These are phyloP conservation scores for Cystofilobasidium bisporidii DNA, from an alignment of 768 basidiomycete genomes.

Conservation along the genomic window DNA sequence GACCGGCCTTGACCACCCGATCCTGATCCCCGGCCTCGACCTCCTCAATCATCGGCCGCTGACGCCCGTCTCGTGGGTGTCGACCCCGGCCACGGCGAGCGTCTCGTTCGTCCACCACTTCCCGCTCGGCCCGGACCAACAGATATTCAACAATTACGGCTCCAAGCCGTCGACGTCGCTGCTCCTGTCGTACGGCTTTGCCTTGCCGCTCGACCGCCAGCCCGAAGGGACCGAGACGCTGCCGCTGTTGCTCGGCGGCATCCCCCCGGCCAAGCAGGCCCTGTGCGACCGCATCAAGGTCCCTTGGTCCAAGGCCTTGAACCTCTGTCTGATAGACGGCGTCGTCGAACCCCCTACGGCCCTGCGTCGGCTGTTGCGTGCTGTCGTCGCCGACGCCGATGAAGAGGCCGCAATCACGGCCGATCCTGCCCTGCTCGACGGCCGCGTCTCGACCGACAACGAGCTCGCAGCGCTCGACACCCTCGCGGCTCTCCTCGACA, in stretches of 20 bases:
- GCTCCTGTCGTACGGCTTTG: constrained; percentile 85
- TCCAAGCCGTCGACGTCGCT: constrained; percentile 82
- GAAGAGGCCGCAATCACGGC: constrained; percentile 18
- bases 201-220: constrained; percentile 65
- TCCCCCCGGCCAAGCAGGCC: constrained; percentile 38
- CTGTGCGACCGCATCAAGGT: constrained; percentile 38
- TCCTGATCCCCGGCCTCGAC: constrained; percentile 81
- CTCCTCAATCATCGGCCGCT: constrained; percentile 54
- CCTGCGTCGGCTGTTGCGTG: constrained; percentile 38
- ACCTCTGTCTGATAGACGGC: constrained; percentile 31
- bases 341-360: constrained; percentile 35
- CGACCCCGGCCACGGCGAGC: constrained; percentile 28
- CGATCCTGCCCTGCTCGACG: constrained; percentile 10
- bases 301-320: constrained; percentile 51
- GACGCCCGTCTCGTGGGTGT: constrained; percentile 26
- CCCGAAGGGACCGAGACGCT: constrained; percentile 53
- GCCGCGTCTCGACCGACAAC: constrained; percentile 45
- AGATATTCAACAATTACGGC: constrained; percentile 87
- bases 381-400: constrained; percentile 35
- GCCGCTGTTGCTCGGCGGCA: constrained; percentile 56
- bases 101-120: constrained; percentile 59
- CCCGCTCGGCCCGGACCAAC: constrained; percentile 43
- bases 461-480: constrained; percentile 59
- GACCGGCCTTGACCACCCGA: constrained; percentile 50
- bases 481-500: constrained; percentile 58